Evolutionary conservation across 2,329 filamentous ascomycete species (phyloP).

Genomic region (Talaromyces piceae): DNA sequence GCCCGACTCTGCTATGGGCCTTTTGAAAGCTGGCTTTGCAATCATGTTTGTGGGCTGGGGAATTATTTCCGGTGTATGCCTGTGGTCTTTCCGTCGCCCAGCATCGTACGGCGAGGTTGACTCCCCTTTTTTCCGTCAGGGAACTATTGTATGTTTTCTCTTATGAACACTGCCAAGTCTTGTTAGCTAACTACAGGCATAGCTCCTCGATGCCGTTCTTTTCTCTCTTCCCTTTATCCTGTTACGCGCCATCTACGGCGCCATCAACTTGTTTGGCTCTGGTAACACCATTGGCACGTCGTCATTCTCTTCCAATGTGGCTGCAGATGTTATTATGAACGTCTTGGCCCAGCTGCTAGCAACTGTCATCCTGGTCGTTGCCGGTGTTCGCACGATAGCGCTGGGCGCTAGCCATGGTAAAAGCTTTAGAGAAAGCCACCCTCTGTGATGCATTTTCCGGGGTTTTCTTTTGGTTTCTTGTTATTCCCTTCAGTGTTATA

Average conservation of each 20-base stretch:
- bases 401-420: neutral
- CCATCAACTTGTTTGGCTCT: slow-evolving; percentile 4
- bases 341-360: slow-evolving; percentile 6
- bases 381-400: neutral
- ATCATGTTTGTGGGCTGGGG: slow-evolving; percentile 5
- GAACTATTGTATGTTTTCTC: slow-evolving; percentile 3
- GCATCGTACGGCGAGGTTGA: slow-evolving; percentile 1
- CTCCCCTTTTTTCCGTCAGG: slow-evolving; percentile 1
- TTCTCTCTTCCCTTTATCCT: slow-evolving; percentile 9
- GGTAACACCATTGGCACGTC: neutral
- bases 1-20: neutral
- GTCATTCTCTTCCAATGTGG: slow-evolving; percentile 5
- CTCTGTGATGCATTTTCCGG: neutral
- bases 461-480: neutral
- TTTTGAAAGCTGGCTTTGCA: slow-evolving; percentile 7
- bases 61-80: neutral
- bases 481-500: no score
- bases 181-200: neutral
- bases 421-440: neutral
- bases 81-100: slow-evolving; percentile 2
- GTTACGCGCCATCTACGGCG: slow-evolving; percentile 6
- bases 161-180: neutral
- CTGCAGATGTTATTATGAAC: slow-evolving; percentile 8
- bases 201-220: slow-evolving; percentile 9
- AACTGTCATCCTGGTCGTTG: neutral